Evolutionary conservation across 495 filamentous ascomycete genomes (phyloP), one percentile per base, ranked within the genome.

Genomic region (Aspergillus campestris): DNA sequence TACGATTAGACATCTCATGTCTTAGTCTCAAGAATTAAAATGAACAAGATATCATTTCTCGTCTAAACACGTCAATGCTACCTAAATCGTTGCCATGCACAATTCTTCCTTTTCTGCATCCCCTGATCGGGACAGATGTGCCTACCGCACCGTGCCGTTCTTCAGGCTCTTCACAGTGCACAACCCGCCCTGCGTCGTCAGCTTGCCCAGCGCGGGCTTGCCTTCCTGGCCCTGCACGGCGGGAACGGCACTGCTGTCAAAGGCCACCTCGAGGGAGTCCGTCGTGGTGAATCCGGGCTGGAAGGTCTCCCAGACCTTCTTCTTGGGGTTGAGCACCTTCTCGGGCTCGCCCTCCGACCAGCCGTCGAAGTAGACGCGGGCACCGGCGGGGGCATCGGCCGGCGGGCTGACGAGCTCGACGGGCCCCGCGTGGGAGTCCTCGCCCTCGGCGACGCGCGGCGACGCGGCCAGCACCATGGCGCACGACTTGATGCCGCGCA

Each of bases 401-500:
- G 94, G 92, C 2, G 92, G 92, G 43, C 69, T 82, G 29, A 96
- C 90, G 31, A 98, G 78, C 73, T 98, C 92, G 47, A 98, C 87
- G 24, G 88, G 88, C 4, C 91, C 89, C 53, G 80, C 82, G 71
- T 95, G 90, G 44, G 82, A 76, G 57, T 94, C 90, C 35, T 73
- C 84, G 24, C 87, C 91, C 56, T 90, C 86, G 6, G 65, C 65
- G 30, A 85, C 66, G 39, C 78, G 70, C 9, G 91, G 92, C 9
- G 90, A 96, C 11, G 92, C 92, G 11, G 94, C 94, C 24, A 98
- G 74, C 9, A 98, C 92, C 94, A 98, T 96, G 45, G 92, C 92
- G 31, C 72, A 78, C 38, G 86, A 92, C 72, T 95, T 95, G 69
- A 98, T 86, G 45, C 94, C 91, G 32, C 94, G 83, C 92, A 98